Evolutionary conservation across 106 monocot genomes (phyloP).

Genomic region (Platanthera zijinensis): DNA sequence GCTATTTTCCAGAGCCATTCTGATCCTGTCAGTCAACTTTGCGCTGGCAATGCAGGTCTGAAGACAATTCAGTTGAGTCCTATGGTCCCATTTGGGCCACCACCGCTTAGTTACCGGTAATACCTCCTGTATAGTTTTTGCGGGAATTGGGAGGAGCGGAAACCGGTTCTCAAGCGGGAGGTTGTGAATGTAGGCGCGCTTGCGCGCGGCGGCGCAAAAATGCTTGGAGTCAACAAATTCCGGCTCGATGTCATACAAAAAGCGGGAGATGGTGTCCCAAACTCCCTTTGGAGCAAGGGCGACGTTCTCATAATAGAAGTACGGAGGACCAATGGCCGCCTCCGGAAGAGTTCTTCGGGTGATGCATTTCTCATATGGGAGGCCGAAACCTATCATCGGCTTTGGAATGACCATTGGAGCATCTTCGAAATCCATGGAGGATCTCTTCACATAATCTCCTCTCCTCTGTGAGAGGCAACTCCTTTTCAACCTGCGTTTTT

Average conservation of each 20-base stretch:
- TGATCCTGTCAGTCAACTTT: conserved; percentile 35
- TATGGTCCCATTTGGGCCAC: conserved; percentile 64
- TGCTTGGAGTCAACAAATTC: conserved; percentile 65
- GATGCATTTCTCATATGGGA: conserved; percentile 34
- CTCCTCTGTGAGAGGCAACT: conserved; percentile 5
- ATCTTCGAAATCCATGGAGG: neutral
- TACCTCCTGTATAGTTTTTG: conserved; percentile 41
- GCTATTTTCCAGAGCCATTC: conserved; percentile 12
- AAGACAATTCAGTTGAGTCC: conserved; percentile 51
- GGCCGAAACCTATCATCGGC: conserved; percentile 78
- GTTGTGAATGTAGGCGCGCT: conserved; percentile 62
- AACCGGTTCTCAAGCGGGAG: conserved; percentile 47
- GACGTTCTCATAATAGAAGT: conserved; percentile 87
- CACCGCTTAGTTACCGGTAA: conserved; percentile 40
- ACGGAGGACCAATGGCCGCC: conserved; percentile 65
- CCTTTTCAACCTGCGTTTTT: neutral
- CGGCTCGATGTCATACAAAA: conserved; percentile 42
- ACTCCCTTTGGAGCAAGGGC: conserved; percentile 75
- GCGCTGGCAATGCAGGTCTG: conserved; percentile 38
- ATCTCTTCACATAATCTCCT: conserved; percentile 5
- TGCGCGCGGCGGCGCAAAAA: conserved; percentile 59
- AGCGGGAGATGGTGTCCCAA: conserved; percentile 63
- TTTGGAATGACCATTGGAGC: conserved; percentile 29
- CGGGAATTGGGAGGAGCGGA: conserved; percentile 39
- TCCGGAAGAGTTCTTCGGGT: conserved; percentile 44